phyloP scores from a whole-genome alignment of 2,329 filamentous ascomycete genomes.

The Arthrocladium fulminans region DNA sequence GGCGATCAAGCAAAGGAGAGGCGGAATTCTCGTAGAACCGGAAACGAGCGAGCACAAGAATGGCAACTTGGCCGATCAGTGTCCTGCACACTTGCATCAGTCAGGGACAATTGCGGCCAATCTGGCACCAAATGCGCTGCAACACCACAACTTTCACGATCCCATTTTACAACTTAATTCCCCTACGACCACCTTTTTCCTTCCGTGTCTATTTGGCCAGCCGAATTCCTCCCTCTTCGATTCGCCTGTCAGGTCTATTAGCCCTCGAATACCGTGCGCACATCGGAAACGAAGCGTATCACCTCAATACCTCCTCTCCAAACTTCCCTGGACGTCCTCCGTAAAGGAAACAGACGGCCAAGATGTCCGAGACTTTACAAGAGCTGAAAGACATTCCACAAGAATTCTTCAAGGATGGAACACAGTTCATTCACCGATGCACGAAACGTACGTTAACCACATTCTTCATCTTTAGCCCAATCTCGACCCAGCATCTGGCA shows the following conservation, averaged over 20 bases:
- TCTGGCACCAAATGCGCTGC: not conserved
- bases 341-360: too few relatives aligned
- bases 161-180: too few relatives aligned
- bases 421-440: slow-evolving; percentile 41
- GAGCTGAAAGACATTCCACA: slow-evolving; percentile 51
- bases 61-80: too few relatives aligned
- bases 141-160: too few relatives aligned
- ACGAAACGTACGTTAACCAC: slow-evolving; percentile 36
- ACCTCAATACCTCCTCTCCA: too few relatives aligned
- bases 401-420: slow-evolving; percentile 45
- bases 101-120: slow-evolving; percentile 2
- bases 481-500: not conserved
- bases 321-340: too few relatives aligned
- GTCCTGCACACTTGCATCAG: not conserved
- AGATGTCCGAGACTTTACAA: slow-evolving; percentile 51
- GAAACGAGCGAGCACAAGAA: not conserved
- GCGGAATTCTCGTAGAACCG: not conserved
- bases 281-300: too few relatives aligned
- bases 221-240: too few relatives aligned
- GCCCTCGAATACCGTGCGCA: too few relatives aligned
- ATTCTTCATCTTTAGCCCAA: not conserved
- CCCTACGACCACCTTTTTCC: too few relatives aligned
- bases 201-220: too few relatives aligned
- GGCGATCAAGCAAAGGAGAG: not conserved
- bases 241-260: too few relatives aligned